Percentiles rank a stretch among this genome's conserved stretches.
These are phyloP conservation scores for Alternaria hordeiaustralica DNA, from an alignment of 2,329 filamentous ascomycete genomes.

Conservation along the genomic window DNA sequence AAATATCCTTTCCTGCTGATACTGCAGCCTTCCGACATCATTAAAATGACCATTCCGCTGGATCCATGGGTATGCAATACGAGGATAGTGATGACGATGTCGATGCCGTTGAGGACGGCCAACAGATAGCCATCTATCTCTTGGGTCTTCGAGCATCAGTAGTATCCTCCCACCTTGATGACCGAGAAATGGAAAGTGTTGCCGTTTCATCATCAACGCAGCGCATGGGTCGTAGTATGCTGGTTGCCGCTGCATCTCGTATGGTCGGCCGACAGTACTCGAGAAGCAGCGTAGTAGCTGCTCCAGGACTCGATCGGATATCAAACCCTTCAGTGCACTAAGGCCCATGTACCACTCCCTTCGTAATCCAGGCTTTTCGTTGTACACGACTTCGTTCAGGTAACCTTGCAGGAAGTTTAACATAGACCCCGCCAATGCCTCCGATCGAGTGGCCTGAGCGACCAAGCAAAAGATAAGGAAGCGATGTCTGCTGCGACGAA, in stretches of 20 bases:
- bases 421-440: background rate
- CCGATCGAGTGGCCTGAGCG: background rate
- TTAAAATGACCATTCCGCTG: background rate
- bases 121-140: background rate
- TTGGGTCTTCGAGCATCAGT: background rate
- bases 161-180: background rate
- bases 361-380: background rate
- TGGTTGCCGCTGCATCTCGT: background rate
- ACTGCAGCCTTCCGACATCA: background rate
- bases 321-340: background rate
- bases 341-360: background rate
- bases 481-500: background rate
- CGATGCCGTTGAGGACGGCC: background rate
- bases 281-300: background rate
- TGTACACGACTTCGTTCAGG: background rate
- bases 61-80: background rate
- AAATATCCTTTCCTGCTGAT: slow-evolving; percentile 7
- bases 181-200: background rate
- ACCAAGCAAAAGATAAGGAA: background rate
- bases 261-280: background rate
- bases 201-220: background rate
- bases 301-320: background rate
- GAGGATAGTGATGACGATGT: background rate
- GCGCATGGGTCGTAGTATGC: background rate
- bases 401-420: background rate